Base-by-base conservation (phyloP, 768 basidiomycete genomes). In the Clathrus columnatus region DNA sequence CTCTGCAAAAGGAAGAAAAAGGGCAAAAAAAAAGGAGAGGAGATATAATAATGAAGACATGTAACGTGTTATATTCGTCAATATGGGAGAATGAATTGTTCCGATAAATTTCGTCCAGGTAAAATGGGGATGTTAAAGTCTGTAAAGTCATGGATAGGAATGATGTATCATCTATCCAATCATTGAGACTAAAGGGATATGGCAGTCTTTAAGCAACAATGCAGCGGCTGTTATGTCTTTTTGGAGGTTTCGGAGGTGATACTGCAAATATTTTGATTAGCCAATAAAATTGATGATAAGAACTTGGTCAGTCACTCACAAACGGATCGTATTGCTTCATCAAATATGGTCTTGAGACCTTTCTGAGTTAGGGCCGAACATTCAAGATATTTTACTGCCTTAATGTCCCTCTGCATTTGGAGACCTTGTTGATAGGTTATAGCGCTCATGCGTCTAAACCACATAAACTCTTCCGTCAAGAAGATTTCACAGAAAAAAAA, bases 291-390 rank as follows among this genome's bases (percentile, higher is more conserved):
- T n/a, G n/a, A n/a, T n/a, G n/a, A n/a, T n/a, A n/a, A n/a, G n/a
- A n/a, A n/a, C n/a, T 4, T 8, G 7, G 7, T 36, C 11, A 17
- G 18, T 4, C 52, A 85, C 90, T 81, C 69, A 92, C 90, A 75
- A 63, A 98, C 95, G 54, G 92, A 91, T 53, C 96, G 83, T 64
- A 99, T 98, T 43, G 96, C 96, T 72, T 98, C 96, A 69, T 98
- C 96, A 68, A 99, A 99, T 44, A 99, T 96, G 57, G 87, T 94
- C 82, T 99, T 99, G 67, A 99, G 75, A 16, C 95, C 95, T 73
- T 98, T 96, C 77, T 98, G 96, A 47, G 95, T 97, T 65, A 95
- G 74, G 29, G 94, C 92, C 26, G 92, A 95, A 70, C 93, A 96
- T 70, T 96, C 93, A 56, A 96, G 74, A 65, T 96, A 96, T 72